Evolutionary conservation across 805 yeast genomes (phyloP).

Genomic region (Cyberlindnera maclurae): DNA sequence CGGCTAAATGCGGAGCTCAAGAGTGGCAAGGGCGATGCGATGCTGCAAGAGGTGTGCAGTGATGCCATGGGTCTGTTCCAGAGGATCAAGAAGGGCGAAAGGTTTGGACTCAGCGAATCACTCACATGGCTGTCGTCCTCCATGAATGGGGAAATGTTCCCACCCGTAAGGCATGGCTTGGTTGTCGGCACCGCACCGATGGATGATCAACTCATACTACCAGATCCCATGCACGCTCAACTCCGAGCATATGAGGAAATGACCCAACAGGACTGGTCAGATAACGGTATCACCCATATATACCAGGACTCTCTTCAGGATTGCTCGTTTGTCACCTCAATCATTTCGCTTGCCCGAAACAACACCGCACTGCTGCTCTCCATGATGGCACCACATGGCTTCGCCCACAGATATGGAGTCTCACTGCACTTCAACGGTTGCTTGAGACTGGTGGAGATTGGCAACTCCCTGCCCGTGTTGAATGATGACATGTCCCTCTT

Average conservation of each 20-base stretch:
- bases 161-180: slow-evolving; percentile 7
- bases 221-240: slow-evolving; percentile 7
- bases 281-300: slow-evolving; percentile 23
- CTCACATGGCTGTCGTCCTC: slow-evolving; percentile 14
- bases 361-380: slow-evolving; percentile 5
- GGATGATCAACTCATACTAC: slow-evolving; percentile 5
- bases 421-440: slow-evolving; percentile 47
- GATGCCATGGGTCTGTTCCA: slow-evolving; percentile 5
- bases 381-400: slow-evolving; percentile 13
- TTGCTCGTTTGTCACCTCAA: slow-evolving; percentile 71
- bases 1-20: too few species aligned
- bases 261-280: slow-evolving; percentile 13
- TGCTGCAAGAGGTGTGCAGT: slow-evolving; percentile 1
- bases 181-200: neutral
- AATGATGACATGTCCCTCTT: slow-evolving; percentile 9
- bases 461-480: slow-evolving; percentile 37
- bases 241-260: slow-evolving; percentile 6
- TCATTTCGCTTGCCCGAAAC: slow-evolving; percentile 41
- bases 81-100: slow-evolving; percentile 2
- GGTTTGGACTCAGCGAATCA: slow-evolving; percentile 4
- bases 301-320: slow-evolving; percentile 50
- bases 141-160: slow-evolving; percentile 10
- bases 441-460: slow-evolving; percentile 38
- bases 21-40: neutral
- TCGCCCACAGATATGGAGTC: slow-evolving; percentile 30